Evolutionary conservation across 192 early-diverging fungal species (phyloP).

Genomic region (Linnemannia elongata): DNA sequence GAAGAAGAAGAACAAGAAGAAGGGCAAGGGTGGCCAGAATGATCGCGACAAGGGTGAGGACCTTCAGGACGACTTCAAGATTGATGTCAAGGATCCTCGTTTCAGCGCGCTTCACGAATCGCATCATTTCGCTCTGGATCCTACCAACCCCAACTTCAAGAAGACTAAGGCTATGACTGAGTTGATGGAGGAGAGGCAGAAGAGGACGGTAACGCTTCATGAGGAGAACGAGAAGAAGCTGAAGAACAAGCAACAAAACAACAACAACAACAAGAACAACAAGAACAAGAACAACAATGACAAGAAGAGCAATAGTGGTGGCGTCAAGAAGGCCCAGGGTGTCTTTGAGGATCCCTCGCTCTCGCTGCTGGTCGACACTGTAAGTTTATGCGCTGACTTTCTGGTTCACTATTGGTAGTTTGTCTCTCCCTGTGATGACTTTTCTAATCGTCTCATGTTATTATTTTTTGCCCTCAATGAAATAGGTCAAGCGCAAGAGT

Average conservation of each 20-base stretch:
- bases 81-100: slow-evolving; percentile 88
- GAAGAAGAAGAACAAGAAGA: slow-evolving; percentile 73
- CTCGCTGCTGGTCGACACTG: slow-evolving; percentile 68
- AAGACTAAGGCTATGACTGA: slow-evolving; percentile 86
- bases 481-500: slow-evolving; percentile 71
- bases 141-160: slow-evolving; percentile 93
- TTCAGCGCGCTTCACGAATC: slow-evolving; percentile 85
- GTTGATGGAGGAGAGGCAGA: slow-evolving; percentile 71
- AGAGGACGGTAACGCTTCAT: slow-evolving; percentile 31
- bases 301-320: slow-evolving; percentile 16
- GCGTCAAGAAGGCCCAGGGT: slow-evolving; percentile 23
- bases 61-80: slow-evolving; percentile 87
- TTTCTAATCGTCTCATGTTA: background rate
- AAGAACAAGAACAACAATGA: slow-evolving; percentile 35
- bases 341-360: slow-evolving; percentile 62
- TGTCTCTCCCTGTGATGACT: background rate
- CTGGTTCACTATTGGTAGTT: background rate
- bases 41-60: slow-evolving; percentile 63
- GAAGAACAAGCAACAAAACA: slow-evolving; percentile 29
- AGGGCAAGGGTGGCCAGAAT: slow-evolving; percentile 45
- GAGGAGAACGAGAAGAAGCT: slow-evolving; percentile 54
- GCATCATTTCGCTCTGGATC: slow-evolving; percentile 95
- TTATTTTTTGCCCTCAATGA: background rate
- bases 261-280: slow-evolving; percentile 37
- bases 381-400: slow-evolving; percentile 30